Evolutionary conservation across 1,139 yeast genomes (phyloP).

Genomic region (Candida neerlandica): DNA sequence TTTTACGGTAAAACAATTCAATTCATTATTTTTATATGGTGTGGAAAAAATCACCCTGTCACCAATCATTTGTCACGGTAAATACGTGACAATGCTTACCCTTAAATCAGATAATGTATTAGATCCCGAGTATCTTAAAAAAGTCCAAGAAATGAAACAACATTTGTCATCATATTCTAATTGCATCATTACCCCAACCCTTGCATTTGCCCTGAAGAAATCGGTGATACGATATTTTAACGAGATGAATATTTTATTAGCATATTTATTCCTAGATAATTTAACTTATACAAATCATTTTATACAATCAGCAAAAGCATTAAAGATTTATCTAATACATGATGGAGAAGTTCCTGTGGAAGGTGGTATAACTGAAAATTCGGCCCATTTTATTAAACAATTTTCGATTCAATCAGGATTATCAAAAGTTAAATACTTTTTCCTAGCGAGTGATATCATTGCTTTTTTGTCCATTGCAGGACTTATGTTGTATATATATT

Average conservation of each 20-base stretch:
- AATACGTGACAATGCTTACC: neutral
- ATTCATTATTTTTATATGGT: slow-evolving; percentile 8
- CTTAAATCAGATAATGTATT: slow-evolving; percentile 8
- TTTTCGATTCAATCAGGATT: slow-evolving; percentile 22
- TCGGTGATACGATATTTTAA: slow-evolving; percentile 29
- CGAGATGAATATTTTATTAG: slow-evolving; percentile 21
- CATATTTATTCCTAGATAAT: slow-evolving; percentile 41
- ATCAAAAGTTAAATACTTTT: slow-evolving; percentile 10
- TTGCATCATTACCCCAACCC: slow-evolving; percentile 9
- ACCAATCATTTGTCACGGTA: neutral
- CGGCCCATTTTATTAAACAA: slow-evolving; percentile 24
- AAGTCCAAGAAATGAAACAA: slow-evolving; percentile 7
- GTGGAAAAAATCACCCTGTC: slow-evolving; percentile 2
- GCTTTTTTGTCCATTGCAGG: slow-evolving; percentile 13
- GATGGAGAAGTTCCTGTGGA: slow-evolving; percentile 5
- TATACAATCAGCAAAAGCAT: slow-evolving; percentile 44
- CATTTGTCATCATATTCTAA: slow-evolving; percentile 2
- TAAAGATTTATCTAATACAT: slow-evolving; percentile 39
- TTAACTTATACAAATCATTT: slow-evolving; percentile 52
- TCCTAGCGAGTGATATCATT: slow-evolving; percentile 10
- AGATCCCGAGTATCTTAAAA: slow-evolving; percentile 6
- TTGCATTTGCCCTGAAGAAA: slow-evolving; percentile 14
- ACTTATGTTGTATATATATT: slow-evolving; percentile 27
- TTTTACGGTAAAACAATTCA: slow-evolving; percentile 19
- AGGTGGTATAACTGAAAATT: neutral